Base-by-base conservation (phyloP, 2,329 filamentous ascomycete genomes). In the Fusarium sp. region DNA sequence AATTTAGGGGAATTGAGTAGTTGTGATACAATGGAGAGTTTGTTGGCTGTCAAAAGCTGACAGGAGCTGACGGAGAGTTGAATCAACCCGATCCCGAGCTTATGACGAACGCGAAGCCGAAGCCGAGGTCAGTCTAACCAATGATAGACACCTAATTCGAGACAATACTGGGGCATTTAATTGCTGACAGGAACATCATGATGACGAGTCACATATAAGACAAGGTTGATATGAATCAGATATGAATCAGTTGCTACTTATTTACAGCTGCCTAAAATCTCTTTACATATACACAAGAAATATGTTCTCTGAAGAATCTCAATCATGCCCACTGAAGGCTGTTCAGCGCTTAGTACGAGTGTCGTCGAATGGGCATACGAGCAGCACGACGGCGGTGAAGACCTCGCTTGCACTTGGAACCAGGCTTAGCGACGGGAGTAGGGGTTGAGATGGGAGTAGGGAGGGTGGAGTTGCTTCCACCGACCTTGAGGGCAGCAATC, bases 401-500 rank as follows among this genome's bases (percentile, higher is more conserved):
- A 13, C 45, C 18, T 18, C 59, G 41, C 54, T 66, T 67, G 49
- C 23, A 58, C 47, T 67, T 66, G 23, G 27, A 17, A 8, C 31
- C 42, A 18, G 60, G 51, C 4, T 43, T 58, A 15, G 58, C 9
- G 40, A 67, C 47, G 11, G 63, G 51, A 1, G 63, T 64, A 4
- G 63, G 63, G 25, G 61, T 14, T 8, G 52, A 37, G 1, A 67
- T 6, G 3, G 63, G 58, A 11, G 31, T 58, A 7, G 66, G 51
- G n/a, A 25, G 23, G 11, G 68, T 70, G 18, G 69, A 62, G 48
- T 67, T 70, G 14, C 54, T 42, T 4, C 60, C 53, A 17, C 49
- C 47, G 14, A 61, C 64, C 37, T 59, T 63, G 54, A 52, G 41
- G 23, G 63, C 63, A 0, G 54, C 60, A 45, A 74, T 74, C 72